Conservation (phyloP, 1,139 yeast species). For the Taphrina pruni region DNA sequence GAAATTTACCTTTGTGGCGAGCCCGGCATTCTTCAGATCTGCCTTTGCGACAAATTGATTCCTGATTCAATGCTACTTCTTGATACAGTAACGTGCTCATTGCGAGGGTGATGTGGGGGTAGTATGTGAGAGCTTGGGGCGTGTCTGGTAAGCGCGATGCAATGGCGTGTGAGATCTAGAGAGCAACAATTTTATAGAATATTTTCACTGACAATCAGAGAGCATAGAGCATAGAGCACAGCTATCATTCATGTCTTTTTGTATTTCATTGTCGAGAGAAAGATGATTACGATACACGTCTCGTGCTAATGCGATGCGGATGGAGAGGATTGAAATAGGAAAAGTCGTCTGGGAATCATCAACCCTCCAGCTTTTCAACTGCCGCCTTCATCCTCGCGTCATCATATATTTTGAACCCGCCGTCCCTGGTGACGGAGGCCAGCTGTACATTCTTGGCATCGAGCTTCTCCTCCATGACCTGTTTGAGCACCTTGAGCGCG, state of each 20-base stretch:
- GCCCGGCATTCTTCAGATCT: slow-evolving; percentile 33
- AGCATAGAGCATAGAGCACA: no score
- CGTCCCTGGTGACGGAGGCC: slow-evolving; percentile 85
- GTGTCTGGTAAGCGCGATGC: no score
- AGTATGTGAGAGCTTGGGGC: no score
- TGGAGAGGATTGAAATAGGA: no score
- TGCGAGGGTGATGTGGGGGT: no score
- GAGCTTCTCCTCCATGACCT: slow-evolving; percentile 98
- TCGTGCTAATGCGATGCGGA: no score
- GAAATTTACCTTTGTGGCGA: slow-evolving; percentile 39
- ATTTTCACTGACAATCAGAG: no score
- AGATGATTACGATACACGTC: no score
- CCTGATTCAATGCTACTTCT: background rate
- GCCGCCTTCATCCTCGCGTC: slow-evolving; percentile 85
- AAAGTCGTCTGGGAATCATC: background rate
- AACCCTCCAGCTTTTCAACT: slow-evolving; percentile 66
- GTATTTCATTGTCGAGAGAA: no score
- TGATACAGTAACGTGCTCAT: background rate
- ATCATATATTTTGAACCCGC: slow-evolving; percentile 83
- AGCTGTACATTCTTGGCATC: slow-evolving; percentile 95
- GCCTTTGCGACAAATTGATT: slow-evolving; percentile 15
- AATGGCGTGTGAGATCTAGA: no score
- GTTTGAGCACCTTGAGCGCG: slow-evolving; percentile 87
- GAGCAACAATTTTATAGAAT: no score
- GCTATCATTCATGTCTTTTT: no score